phyloP scores from a whole-genome alignment of 257 asterid genomes.

The Forsythia suspensa region DNA sequence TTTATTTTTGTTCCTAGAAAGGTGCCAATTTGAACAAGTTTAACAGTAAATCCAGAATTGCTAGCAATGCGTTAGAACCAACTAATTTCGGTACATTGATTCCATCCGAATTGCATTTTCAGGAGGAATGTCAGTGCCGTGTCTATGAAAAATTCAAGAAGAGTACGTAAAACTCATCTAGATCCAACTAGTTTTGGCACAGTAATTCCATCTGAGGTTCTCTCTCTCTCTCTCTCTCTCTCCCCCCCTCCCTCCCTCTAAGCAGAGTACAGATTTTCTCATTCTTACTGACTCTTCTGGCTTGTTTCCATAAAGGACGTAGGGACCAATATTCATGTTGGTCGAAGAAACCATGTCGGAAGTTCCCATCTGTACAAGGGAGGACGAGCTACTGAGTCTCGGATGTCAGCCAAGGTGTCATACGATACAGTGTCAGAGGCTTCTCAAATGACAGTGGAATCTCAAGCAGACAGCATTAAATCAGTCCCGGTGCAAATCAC shows the following conservation, averaged over 20 bases:
- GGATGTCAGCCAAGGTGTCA: constrained; percentile 46
- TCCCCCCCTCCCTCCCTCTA: constrained; percentile 14
- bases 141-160: constrained; percentile 54
- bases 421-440: constrained; percentile 68
- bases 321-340: constrained; percentile 37
- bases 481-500: constrained; percentile 61
- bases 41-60: background rate
- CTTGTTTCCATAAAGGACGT: constrained; percentile 40
- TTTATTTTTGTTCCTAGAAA: background rate
- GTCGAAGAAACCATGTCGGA: constrained; percentile 33
- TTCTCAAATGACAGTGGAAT: constrained; percentile 58
- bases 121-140: constrained; percentile 54
- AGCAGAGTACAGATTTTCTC: background rate
- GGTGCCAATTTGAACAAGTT: background rate
- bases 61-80: background rate
- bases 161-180: constrained; percentile 47
- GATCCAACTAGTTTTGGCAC: constrained; percentile 54
- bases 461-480: constrained; percentile 47
- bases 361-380: constrained; percentile 28
- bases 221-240: constrained; percentile 20
- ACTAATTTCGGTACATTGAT: background rate
- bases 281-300: background rate
- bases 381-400: constrained; percentile 46
- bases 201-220: constrained; percentile 59
- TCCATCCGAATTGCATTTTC: constrained; percentile 19